A percentile compares a stretch with the other conserved stretches of the same genome.
phyloP scores from a whole-genome alignment of 441 rosid genomes.

The Dalechampia spathulata region DNA sequence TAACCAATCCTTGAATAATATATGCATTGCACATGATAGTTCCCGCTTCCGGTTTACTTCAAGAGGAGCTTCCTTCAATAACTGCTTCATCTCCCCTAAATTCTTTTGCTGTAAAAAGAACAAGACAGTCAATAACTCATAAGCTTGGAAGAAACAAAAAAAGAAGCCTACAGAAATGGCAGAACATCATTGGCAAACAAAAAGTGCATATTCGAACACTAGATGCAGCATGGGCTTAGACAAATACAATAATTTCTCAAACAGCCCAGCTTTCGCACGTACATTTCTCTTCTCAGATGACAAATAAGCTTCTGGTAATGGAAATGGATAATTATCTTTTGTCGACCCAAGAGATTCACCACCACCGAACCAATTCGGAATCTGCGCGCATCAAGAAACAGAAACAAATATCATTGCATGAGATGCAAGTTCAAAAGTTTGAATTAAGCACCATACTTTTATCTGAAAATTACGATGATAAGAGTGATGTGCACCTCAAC shows the following conservation, averaged over 20 bases:
- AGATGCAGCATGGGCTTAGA: not conserved
- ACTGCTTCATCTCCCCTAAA: slow-evolving; percentile 68
- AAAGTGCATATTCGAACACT: slow-evolving; percentile 11
- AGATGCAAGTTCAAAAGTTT: not conserved
- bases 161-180: not conserved
- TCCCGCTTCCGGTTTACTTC: slow-evolving; percentile 88
- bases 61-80: slow-evolving; percentile 61
- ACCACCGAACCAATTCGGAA: slow-evolving; percentile 76
- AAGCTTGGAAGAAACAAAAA: slow-evolving; percentile 11
- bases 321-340: slow-evolving; percentile 78
- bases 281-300: slow-evolving; percentile 83
- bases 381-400: slow-evolving; percentile 43
- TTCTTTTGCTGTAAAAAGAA: slow-evolving; percentile 47
- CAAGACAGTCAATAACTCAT: not conserved
- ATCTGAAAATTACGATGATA: not conserved
- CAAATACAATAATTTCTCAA: too few species aligned
- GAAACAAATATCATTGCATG: not conserved
- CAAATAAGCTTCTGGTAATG: slow-evolving; percentile 64
- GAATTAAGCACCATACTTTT: not conserved
- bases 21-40: slow-evolving; percentile 75
- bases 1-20: slow-evolving; percentile 95
- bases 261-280: too few species aligned
- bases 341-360: slow-evolving; percentile 67
- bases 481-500: too few species aligned
- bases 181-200: slow-evolving; percentile 10